Base-by-base conservation (phyloP, 129 eudicot genomes). In the Artemisia annua region DNA sequence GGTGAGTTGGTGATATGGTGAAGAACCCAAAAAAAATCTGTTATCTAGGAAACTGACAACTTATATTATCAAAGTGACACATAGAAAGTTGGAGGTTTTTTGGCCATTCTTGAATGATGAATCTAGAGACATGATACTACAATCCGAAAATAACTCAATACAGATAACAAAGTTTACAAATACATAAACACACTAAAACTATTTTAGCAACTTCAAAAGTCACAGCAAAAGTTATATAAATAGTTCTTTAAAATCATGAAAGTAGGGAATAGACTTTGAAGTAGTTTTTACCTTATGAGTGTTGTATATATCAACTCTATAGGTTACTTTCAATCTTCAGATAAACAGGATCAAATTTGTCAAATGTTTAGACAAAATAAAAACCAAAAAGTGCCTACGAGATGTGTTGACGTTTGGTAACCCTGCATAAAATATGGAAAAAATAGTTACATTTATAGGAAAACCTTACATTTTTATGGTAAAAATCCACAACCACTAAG, bases 401-500 rank as follows among this genome's bases (percentile, higher is more conserved):
- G 20, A 5, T 16, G 10, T 17, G 18, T 16, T 18, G 22, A 56
- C 20, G 14, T 6, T 20, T 18, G 62, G 11, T 56, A 16, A 56
- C 2, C 18, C 18, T 52, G 57, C 22, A 18, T 2, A 17, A 56
- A 18, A 5, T n/a, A 32, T 10, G 43, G 8, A n/a, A 35, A 70
- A 30, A 55, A 55, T 11, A 32, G 52, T 13, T 62, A 7, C 28
- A 22, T 15, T 72, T 19, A 8, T 16, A 22, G 43, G 16, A 61
- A 69, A 14, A 10, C 46, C 46, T 46, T 61, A 35, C 66, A 64
- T 61, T 76, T 60, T 70, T 28, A 50, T 60, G 64, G 48, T 61
- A 61, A 76, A 70, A 75, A 77, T 77, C 32, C 65, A 77, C 52
- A 15, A 46, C 58, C 76, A 43, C 51, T 14, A 32, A 30, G 70